phyloP scores from a whole-genome alignment of 768 basidiomycete genomes.

The Trametes cingulata region DNA sequence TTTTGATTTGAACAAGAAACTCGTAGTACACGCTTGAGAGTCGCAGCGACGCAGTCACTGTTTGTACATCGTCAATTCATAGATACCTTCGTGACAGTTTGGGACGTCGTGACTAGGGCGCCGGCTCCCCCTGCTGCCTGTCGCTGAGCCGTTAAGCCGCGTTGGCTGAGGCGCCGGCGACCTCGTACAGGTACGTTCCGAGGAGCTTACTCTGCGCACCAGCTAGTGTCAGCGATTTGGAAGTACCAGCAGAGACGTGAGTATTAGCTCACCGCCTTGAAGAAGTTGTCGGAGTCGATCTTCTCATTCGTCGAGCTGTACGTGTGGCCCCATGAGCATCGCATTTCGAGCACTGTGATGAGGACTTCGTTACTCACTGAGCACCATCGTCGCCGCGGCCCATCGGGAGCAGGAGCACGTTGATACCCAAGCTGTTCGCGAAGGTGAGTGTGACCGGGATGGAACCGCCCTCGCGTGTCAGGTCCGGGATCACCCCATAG shows the following conservation, averaged over 20 bases:
- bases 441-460: constrained; percentile 95
- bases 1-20: too few species aligned
- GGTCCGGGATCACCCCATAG: constrained; percentile 75
- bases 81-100: too few species aligned
- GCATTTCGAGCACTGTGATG: too few species aligned
- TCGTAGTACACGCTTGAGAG: too few species aligned
- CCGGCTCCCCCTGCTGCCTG: too few species aligned
- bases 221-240: neutral
- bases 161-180: constrained; percentile 31
- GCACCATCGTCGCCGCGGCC: constrained; percentile 94
- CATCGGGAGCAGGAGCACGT: constrained; percentile 89
- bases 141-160: too few species aligned
- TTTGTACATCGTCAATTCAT: too few species aligned
- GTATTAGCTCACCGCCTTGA: constrained; percentile 72
- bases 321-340: too few species aligned
- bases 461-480: constrained; percentile 91
- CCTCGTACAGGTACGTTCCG: constrained; percentile 80
- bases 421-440: constrained; percentile 83
- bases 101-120: too few species aligned
- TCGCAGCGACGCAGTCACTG: too few species aligned
- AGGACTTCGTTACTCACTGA: constrained; percentile 57
- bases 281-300: constrained; percentile 86
- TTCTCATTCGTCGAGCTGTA: constrained; percentile 62
- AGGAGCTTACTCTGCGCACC: constrained; percentile 67
- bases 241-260: too few species aligned